Conservation (phyloP, 1,284 basidiomycete species). For the Schizophyllum commune region DNA sequence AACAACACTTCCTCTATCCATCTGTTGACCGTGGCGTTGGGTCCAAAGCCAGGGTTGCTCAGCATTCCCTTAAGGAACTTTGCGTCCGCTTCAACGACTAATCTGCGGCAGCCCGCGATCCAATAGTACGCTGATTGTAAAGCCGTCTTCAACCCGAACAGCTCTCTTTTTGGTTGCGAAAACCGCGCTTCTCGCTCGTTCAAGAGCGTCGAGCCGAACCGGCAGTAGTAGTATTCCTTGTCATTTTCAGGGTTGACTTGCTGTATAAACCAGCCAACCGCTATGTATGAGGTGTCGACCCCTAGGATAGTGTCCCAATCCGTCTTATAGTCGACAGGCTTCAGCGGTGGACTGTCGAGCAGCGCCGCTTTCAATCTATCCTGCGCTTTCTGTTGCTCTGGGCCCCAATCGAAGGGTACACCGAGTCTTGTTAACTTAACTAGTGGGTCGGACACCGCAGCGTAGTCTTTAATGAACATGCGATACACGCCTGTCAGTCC, state of each 20-base stretch:
- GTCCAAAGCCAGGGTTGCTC: slow-evolving; percentile 26
- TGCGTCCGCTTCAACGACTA: slow-evolving; percentile 28
- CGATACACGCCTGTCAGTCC: slow-evolving; percentile 18
- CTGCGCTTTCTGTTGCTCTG: slow-evolving; percentile 14
- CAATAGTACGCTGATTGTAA: slow-evolving; percentile 16
- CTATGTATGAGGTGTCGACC: slow-evolving; percentile 27
- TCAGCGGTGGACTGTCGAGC: slow-evolving; percentile 13
- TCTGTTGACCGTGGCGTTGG: slow-evolving; percentile 29
- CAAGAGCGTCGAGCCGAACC: slow-evolving; percentile 22
- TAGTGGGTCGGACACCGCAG: slow-evolving; percentile 16
- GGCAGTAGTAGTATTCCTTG: slow-evolving; percentile 16
- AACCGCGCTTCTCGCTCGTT: slow-evolving; percentile 22
- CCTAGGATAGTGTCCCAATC: slow-evolving; percentile 22
- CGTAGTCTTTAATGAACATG: slow-evolving; percentile 23
- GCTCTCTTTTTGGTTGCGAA: slow-evolving; percentile 27
- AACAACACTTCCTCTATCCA: slow-evolving; percentile 31
- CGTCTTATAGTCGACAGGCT: slow-evolving; percentile 25
- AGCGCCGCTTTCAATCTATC: slow-evolving; percentile 21
- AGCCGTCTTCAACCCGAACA: slow-evolving; percentile 24
- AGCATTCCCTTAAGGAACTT: slow-evolving; percentile 32
- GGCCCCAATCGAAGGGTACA: slow-evolving; percentile 17
- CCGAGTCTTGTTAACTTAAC: slow-evolving; percentile 20
- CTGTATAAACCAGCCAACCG: slow-evolving; percentile 22
- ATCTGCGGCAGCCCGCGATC: slow-evolving; percentile 19
- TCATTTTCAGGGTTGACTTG: slow-evolving; percentile 17